Percentiles rank a stretch among this genome's conserved stretches.
phyloP scores from a whole-genome alignment of 2,329 filamentous ascomycete species.

The Passalora sequoiae region DNA sequence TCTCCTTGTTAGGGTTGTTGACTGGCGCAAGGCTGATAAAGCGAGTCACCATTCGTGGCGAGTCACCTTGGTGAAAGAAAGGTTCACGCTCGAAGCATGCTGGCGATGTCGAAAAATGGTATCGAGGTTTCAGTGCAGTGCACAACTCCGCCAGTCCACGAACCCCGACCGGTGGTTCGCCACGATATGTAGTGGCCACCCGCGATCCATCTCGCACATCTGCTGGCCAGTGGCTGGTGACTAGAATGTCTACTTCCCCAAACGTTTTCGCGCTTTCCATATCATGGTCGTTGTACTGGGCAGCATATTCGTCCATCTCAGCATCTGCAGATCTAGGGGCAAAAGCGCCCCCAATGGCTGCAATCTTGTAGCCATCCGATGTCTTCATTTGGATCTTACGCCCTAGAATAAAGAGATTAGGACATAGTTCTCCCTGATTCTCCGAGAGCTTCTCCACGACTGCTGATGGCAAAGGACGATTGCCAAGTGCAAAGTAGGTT shows the following conservation, averaged over 20 bases:
- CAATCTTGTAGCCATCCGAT: conserved; percentile 79
- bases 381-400: conserved; percentile 86
- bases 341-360: conserved; percentile 69
- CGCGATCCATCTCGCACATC: conserved; percentile 50
- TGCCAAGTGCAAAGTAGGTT: conserved; percentile 85
- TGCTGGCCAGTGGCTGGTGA: conserved; percentile 82
- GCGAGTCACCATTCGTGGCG: conserved; percentile 61
- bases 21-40: conserved; percentile 85
- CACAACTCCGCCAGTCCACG: conserved; percentile 69
- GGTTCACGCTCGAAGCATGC: conserved; percentile 89
- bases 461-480: conserved; percentile 60
- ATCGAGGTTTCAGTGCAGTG: conserved; percentile 75
- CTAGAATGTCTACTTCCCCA: conserved; percentile 74
- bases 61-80: conserved; percentile 61
- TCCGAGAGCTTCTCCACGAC: conserved; percentile 70
- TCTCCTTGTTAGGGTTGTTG: conserved; percentile 71
- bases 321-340: conserved; percentile 14
- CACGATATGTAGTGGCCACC: conserved; percentile 21
- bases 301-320: conserved; percentile 60
- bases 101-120: conserved; percentile 72
- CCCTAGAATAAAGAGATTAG: conserved; percentile 86
- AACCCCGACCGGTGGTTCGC: conserved; percentile 37
- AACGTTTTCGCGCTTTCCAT: conserved; percentile 52
- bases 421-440: conserved; percentile 66
- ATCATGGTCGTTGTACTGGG: conserved; percentile 72